Percentiles rank a stretch among this genome's conserved stretches.
Conservation (phyloP, 768 basidiomycete species). For the Lentinula detonsa region DNA sequence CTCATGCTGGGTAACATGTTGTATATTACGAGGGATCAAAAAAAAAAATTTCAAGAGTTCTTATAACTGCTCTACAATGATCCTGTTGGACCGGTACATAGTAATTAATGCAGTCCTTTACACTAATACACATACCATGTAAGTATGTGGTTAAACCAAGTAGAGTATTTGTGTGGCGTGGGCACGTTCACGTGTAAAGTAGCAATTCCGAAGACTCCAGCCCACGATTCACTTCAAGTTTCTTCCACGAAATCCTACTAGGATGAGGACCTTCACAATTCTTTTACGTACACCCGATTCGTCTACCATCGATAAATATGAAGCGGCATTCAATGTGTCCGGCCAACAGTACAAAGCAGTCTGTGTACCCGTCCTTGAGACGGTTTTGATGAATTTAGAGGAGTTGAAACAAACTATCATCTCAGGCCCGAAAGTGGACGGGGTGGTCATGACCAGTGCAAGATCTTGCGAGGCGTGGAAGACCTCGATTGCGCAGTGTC, state of each 20-base stretch:
- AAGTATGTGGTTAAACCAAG: no score
- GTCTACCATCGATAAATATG: conserved; percentile 51
- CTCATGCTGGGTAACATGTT: no score
- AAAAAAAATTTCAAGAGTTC: no score
- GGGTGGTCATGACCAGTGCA: conserved; percentile 76
- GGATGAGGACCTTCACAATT: conserved; percentile 25
- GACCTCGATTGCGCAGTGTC: conserved; percentile 16
- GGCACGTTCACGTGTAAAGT: not conserved
- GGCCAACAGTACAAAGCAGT: conserved; percentile 38
- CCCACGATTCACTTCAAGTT: not conserved
- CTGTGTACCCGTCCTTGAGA: conserved; percentile 73
- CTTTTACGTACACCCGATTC: conserved; percentile 36
- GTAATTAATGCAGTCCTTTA: no score
- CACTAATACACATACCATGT: no score
- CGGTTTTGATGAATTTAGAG: conserved; percentile 44
- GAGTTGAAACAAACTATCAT: conserved; percentile 36
- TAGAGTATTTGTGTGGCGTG: not conserved
- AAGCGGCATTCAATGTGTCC: conserved; percentile 34
- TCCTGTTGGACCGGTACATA: no score
- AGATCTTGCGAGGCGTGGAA: conserved; percentile 73
- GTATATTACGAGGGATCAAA: no score
- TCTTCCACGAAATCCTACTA: not conserved
- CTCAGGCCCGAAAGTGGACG: conserved; percentile 38
- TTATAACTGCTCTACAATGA: no score
- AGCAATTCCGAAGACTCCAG: not conserved